These are phyloP conservation scores for Paecilomyces fulvus DNA, from an alignment of 2,329 filamentous ascomycete genomes.

Conservation along the genomic window DNA sequence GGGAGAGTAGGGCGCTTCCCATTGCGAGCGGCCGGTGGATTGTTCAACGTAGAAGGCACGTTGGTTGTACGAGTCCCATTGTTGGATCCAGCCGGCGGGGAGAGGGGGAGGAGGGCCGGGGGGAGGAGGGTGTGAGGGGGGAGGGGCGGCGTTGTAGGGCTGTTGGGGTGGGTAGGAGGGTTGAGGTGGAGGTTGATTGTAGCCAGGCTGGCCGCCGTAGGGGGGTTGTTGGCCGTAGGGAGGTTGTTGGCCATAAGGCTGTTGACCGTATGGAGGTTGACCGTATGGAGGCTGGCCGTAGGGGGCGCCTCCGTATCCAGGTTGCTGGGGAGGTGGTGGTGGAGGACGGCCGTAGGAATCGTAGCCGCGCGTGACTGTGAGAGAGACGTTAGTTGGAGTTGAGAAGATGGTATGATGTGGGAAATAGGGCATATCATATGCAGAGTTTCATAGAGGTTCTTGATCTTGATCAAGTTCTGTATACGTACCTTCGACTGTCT, in stretches of 20 bases:
- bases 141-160: slow-evolving; percentile 10
- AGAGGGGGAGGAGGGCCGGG: slow-evolving; percentile 41
- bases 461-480: slow-evolving; percentile 1
- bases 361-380: neutral
- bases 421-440: too few species aligned
- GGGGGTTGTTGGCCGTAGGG: slow-evolving; percentile 17
- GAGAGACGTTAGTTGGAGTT: neutral
- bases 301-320: slow-evolving; percentile 3
- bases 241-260: too few species aligned
- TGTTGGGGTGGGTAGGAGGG: slow-evolving; percentile 21
- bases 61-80: slow-evolving; percentile 54
- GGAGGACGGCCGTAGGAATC: slow-evolving; percentile 3
- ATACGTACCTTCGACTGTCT: slow-evolving; percentile 14
- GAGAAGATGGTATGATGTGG: neutral
- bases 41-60: slow-evolving; percentile 60
- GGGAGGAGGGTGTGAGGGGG: slow-evolving; percentile 21
- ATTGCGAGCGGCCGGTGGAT: slow-evolving; percentile 53
- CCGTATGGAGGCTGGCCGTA: too few species aligned
- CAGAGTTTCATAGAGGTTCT: too few species aligned
- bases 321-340: slow-evolving; percentile 10
- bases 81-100: slow-evolving; percentile 53
- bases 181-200: slow-evolving; percentile 26
- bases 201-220: slow-evolving; percentile 9
- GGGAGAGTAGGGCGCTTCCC: slow-evolving; percentile 46
- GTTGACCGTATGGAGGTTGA: slow-evolving; percentile 11